phyloP scores from a whole-genome alignment of 2,329 filamentous ascomycete species.

The Colletotrichum kahawae region DNA sequence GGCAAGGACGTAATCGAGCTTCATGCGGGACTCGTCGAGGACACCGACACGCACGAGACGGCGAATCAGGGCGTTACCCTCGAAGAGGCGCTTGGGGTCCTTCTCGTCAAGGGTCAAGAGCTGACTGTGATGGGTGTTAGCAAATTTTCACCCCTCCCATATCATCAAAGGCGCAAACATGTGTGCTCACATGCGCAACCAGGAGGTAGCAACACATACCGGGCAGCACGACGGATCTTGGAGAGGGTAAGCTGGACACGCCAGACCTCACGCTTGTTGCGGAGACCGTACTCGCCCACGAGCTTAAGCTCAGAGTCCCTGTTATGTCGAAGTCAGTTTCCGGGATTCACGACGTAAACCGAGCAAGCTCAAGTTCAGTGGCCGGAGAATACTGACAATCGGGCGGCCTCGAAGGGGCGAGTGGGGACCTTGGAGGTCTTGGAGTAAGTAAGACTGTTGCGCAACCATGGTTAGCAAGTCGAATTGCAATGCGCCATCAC shows the following conservation, averaged over 20 bases:
- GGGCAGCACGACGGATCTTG: constrained; percentile 99
- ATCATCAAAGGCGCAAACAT: background rate
- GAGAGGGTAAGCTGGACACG: constrained; percentile 99
- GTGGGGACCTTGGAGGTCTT: constrained; percentile 99
- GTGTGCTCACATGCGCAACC: background rate
- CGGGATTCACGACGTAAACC: constrained; percentile 81
- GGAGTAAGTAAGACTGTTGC: constrained; percentile 73
- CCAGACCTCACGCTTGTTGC: constrained; percentile 99
- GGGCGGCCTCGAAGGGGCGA: constrained; percentile 99
- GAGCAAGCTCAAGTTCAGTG: constrained; percentile 99
- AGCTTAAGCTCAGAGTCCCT: constrained; percentile 99
- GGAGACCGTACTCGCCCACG: constrained; percentile 99
- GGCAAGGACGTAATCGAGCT: constrained; percentile 99
- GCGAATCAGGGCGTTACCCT: constrained; percentile 99
- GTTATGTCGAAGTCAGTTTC: constrained; percentile 68
- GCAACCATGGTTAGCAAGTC: constrained; percentile 22
- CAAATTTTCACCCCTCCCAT: background rate
- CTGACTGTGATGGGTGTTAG: constrained; percentile 69
- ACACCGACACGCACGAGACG: constrained; percentile 99
- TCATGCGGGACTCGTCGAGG: constrained; percentile 99
- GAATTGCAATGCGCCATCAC: background rate
- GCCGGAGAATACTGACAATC: constrained; percentile 96
- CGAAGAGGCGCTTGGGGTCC: constrained; percentile 99
- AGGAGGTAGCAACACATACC: constrained; percentile 61
- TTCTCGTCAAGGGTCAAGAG: constrained; percentile 99